Base-by-base conservation (phyloP, 2,329 filamentous ascomycete genomes). In the Fusarium transvaalense region DNA sequence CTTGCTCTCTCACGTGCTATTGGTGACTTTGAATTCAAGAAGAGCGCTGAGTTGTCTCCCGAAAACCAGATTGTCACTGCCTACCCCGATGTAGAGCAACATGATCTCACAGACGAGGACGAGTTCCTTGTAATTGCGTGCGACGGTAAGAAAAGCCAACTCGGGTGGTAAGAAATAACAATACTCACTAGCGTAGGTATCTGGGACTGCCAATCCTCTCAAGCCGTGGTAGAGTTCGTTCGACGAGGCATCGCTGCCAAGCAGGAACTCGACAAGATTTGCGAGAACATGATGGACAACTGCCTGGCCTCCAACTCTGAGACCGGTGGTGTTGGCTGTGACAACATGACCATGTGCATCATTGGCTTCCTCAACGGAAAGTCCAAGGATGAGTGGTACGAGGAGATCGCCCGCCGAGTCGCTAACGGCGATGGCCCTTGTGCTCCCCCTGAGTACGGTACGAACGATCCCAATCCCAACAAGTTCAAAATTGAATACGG, bases 251-350 rank as follows among this genome's bases (percentile, higher is more conserved):
- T 99, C 79, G 95, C 94, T 50, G 94, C 94, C 52, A 97, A 97
- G 85, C 96, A 99, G 82, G 92, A 97, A 50, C 88, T 99, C 52
- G 90, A 94, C 57, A 92, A 92, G 79, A 98, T 99, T 76, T 98
- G 95, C 81, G 96, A 99, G 83, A 99, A 99, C 84, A 97, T 99
- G 93, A 99, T 99, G 96, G 95, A 99, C 85, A 99, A 98, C 84
- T 99, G 96, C 79, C 86, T 99, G 71, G 94, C 96, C 39, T 97
- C 94, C 65, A 98, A 97, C 87, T 97, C 94, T 72, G 96, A 99
- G 82, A 97, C 95, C 32, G 96, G 96, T 56, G 96, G 96, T 68
- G 95, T 99, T 66, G 96, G 96, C 66, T 99, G 96, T 80, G 96
- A 99, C 84, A 99, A 99, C 85, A 99, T 99, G 96, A 99, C 96